Base-by-base conservation (phyloP, 2,329 filamentous ascomycete species). In the Apiospora phragmitis region DNA sequence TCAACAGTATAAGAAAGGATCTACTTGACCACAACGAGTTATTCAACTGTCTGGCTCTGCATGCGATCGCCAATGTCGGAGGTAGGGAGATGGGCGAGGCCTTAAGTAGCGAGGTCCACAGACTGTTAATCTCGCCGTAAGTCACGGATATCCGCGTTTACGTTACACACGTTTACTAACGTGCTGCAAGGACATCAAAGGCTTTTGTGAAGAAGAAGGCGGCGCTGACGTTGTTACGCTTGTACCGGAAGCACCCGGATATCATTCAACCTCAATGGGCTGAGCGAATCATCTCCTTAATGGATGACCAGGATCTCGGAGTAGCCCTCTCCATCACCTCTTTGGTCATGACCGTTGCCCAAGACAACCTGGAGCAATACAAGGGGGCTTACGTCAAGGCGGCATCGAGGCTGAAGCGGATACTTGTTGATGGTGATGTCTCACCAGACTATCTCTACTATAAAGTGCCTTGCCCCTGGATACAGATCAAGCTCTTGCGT, bases 171-270 rank as follows among this genome's bases (percentile, higher is more conserved):
- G 29, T 24, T 12, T 29, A 68, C 73, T 77, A 71, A 74, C 69
- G 66, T 6, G 32, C 29, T 65, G 70, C 7, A 71, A 86, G 85
- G 65, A 86, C 86, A 9, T 98, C 95, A 0, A 99, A 98, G 82
- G 91, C 96, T 0, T 99, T 99, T 76, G 96, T 99, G 72, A 99
- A 99, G 88, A 99, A 99, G 85, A 99, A 99, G 87, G 95, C 96
- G 1, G 96, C 96, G 8, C 85, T 99, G 68, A 99, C 96, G 0
- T 87, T 99, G 45, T 89, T 99, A 69, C 93, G 96, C 69, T 84
- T 99, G 7, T 99, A 98, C 83, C 93, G 96, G 76, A 99, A 99
- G 84, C 91, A 95, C 77, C 94, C 95, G 1, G 92, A 91, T 74
- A 98, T 99, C 74, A 93, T 99, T 32, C 95, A 97, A 78, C 93